phyloP scores from a whole-genome alignment of 768 basidiomycete species.

The Phylloporus sp. region DNA sequence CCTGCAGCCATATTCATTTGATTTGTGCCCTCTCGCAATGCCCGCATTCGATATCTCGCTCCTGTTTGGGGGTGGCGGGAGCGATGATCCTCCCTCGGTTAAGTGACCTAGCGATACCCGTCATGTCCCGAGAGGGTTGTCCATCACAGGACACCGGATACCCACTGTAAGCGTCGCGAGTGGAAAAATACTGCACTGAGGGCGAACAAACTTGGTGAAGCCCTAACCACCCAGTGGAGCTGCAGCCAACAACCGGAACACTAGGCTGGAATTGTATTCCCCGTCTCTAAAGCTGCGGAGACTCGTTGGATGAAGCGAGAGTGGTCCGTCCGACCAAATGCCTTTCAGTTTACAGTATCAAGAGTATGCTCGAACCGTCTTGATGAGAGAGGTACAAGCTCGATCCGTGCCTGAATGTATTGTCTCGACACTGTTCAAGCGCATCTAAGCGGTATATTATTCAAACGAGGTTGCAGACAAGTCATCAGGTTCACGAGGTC shows the following conservation, averaged over 20 bases:
- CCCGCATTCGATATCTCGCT: neutral
- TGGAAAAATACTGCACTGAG: neutral
- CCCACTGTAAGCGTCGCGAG: neutral
- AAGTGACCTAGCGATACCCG: neutral
- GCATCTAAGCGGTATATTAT: constrained; percentile 18
- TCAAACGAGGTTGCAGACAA: constrained; percentile 23
- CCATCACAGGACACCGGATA: neutral
- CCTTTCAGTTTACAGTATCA: too few relatives aligned
- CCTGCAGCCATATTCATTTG: neutral
- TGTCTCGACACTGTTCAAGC: neutral
- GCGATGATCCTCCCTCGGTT: neutral
- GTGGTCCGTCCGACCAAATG: too few relatives aligned
- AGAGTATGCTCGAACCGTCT: neutral
- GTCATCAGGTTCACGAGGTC: constrained; percentile 30
- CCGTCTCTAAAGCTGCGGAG: neutral
- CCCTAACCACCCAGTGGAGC: too few relatives aligned
- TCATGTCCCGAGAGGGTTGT: neutral
- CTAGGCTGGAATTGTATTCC: too few relatives aligned
- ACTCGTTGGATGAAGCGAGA: too few relatives aligned
- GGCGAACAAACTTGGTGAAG: neutral
- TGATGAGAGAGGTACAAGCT: neutral
- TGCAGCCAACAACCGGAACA: neutral
- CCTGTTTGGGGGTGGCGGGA: neutral
- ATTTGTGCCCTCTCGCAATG: neutral
- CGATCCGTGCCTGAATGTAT: constrained; percentile 1